Evolutionary conservation across 2,329 filamentous ascomycete genomes (phyloP).

Genomic region (Neurospora crassa): DNA sequence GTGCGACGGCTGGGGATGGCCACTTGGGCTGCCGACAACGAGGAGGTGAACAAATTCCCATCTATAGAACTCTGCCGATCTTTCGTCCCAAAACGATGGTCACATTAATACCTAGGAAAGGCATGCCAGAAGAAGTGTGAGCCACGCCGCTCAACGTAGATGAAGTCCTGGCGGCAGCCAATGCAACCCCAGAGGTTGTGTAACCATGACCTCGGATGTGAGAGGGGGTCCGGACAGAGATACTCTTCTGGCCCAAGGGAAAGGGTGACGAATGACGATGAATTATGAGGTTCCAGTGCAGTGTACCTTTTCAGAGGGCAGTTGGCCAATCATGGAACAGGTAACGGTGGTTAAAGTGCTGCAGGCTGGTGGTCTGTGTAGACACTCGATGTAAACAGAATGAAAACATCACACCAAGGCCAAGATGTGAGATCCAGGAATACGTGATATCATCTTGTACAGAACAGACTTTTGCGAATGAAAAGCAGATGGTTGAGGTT

Average conservation of each 20-base stretch:
- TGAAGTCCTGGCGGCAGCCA: neutral
- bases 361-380: neutral
- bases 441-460: neutral
- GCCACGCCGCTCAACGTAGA: neutral
- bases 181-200: neutral
- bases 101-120: neutral
- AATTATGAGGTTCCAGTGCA: neutral
- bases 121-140: neutral
- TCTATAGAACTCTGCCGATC: neutral
- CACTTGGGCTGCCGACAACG: neutral
- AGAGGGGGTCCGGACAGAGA: neutral
- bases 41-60: neutral
- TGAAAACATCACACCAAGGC: neutral
- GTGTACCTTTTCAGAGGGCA: neutral
- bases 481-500: neutral
- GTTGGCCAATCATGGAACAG: neutral
- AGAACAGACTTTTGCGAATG: neutral
- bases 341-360: neutral
- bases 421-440: neutral
- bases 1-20: neutral
- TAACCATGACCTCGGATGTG: neutral
- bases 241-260: neutral
- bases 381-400: neutral
- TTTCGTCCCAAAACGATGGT: neutral
- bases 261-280: neutral